phyloP scores from a whole-genome alignment of 495 filamentous ascomycete species.

The Aspergillus nidulans region DNA sequence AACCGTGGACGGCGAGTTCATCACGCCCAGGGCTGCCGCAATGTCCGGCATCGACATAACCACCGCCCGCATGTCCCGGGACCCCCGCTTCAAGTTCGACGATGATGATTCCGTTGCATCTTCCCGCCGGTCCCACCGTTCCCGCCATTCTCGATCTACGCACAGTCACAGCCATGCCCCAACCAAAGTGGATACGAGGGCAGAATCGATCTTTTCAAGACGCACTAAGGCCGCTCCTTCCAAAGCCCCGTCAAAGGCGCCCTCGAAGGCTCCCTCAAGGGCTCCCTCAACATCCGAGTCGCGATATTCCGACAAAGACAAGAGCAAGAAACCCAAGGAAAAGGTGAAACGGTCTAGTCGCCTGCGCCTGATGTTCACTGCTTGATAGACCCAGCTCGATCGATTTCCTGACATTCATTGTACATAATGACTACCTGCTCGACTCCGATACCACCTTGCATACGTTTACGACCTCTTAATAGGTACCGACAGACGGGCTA shows the following conservation, averaged over 20 bases:
- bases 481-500: background rate
- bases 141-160: conserved; percentile 15
- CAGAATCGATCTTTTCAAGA: conserved; percentile 18
- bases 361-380: conserved; percentile 42
- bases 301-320: conserved; percentile 28
- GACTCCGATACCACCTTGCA: background rate
- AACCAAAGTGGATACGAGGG: conserved; percentile 20
- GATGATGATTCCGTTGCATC: conserved; percentile 37
- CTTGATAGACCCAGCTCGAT: conserved; percentile 16
- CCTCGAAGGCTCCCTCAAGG: conserved; percentile 13
- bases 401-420: background rate
- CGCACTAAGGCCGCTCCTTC: conserved; percentile 13
- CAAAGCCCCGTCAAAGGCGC: conserved; percentile 11
- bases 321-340: conserved; percentile 32
- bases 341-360: conserved; percentile 41
- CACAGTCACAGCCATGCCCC: conserved; percentile 8
- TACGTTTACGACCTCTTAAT: background rate
- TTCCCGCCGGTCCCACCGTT: conserved; percentile 38
- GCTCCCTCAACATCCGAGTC: conserved; percentile 23
- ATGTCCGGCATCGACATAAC: conserved; percentile 49
- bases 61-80: conserved; percentile 29
- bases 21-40: conserved; percentile 70
- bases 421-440: conserved; percentile 11
- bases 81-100: conserved; percentile 38
- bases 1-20: conserved; percentile 81